phyloP scores from a whole-genome alignment of 768 basidiomycete species.

The Galerina marginata region DNA sequence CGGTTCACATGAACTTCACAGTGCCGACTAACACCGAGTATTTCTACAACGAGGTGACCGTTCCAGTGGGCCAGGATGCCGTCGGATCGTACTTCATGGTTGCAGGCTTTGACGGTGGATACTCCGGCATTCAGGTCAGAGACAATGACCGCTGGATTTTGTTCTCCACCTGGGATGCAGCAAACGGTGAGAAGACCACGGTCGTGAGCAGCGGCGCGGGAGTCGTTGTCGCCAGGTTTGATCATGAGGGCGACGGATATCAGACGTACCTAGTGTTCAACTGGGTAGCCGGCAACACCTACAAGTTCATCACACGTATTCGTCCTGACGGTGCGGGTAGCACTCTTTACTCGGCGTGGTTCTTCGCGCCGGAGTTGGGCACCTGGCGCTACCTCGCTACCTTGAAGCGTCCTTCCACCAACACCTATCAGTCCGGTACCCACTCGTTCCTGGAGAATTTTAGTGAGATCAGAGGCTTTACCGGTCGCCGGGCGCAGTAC shows the following conservation, averaged over 20 bases:
- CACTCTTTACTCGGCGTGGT: constrained; percentile 21
- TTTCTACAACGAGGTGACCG: constrained; percentile 24
- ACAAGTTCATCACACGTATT: constrained; percentile 24
- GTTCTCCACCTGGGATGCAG: constrained; percentile 23
- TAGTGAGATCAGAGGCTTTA: constrained; percentile 13
- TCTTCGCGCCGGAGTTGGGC: constrained; percentile 20
- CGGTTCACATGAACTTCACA: constrained; percentile 20
- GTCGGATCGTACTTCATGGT: constrained; percentile 23
- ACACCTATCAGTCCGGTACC: constrained; percentile 15
- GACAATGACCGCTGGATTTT: constrained; percentile 14
- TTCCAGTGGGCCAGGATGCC: constrained; percentile 18
- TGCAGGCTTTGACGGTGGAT: constrained; percentile 17
- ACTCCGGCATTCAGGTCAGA: constrained; percentile 21
- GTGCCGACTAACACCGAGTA: constrained; percentile 17
- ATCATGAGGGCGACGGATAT: constrained; percentile 16
- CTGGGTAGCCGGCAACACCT: constrained; percentile 21
- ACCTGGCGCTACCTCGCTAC: constrained; percentile 21
- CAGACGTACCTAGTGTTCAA: constrained; percentile 18
- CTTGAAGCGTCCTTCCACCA: constrained; percentile 21
- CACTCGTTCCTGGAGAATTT: constrained; percentile 24
- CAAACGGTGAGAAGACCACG: constrained; percentile 21
- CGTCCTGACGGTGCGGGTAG: constrained; percentile 20
- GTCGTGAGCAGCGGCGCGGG: constrained; percentile 22
- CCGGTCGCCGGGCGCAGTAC: constrained; percentile 12
- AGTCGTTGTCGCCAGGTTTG: constrained; percentile 19